A percentile compares a stretch with the other conserved stretches of the same genome.
These are phyloP conservation scores for Yamadazyma insecticola DNA, from an alignment of 805 yeast genomes.

Conservation along the genomic window DNA sequence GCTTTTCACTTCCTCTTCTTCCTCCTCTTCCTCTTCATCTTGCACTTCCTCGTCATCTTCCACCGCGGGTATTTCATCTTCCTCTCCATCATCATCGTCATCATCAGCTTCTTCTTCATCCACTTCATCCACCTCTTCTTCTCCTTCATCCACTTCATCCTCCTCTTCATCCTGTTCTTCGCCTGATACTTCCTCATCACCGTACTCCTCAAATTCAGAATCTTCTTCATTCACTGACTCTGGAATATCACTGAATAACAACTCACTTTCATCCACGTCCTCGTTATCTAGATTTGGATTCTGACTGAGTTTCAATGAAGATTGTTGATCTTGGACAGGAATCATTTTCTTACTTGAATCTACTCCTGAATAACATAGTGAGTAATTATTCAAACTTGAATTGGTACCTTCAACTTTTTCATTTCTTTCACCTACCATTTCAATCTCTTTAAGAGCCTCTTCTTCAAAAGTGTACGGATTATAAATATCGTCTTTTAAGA, in stretches of 20 bases:
- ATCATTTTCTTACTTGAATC: constrained; percentile 6
- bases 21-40: constrained; percentile 3
- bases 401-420: constrained; percentile 4
- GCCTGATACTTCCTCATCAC: constrained; percentile 13
- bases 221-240: constrained; percentile 2
- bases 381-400: constrained; percentile 19
- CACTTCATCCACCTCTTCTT: constrained; percentile 17
- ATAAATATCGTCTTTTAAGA: constrained; percentile 62
- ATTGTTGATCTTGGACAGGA: neutral
- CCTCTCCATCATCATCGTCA: constrained; percentile 11
- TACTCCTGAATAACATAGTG: constrained; percentile 34
- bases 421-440: constrained; percentile 13
- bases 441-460: constrained; percentile 48
- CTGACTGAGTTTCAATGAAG: no score
- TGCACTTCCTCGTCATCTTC: constrained; percentile 8
- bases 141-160: constrained; percentile 17
- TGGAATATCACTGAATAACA: constrained; percentile 1
- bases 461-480: constrained; percentile 59
- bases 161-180: constrained; percentile 15
- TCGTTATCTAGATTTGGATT: no score
- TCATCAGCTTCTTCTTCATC: constrained; percentile 13
- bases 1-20: constrained; percentile 11
- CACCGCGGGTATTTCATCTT: constrained; percentile 10
- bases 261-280: constrained; percentile 1
- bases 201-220: constrained; percentile 5